Base-by-base conservation (phyloP, 1,139 yeast genomes). In the Wickerhamiella infanticola region DNA sequence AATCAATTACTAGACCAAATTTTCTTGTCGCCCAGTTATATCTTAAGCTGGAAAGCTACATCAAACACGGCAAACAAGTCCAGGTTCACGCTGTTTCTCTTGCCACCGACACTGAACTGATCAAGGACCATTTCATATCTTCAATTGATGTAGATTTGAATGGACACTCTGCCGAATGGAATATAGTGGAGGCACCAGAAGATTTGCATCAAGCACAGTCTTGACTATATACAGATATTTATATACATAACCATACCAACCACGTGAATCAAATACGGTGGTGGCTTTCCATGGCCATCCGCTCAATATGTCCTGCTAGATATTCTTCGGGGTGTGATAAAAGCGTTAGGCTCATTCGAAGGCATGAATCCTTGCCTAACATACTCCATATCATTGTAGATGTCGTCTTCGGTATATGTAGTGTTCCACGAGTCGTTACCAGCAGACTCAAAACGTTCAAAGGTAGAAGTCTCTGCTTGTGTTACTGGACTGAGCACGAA, bases 81-180 rank as follows among this genome's bases (percentile, higher is more conserved):
- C 53, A 51, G 40, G 43, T 53, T 31, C 48, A 48, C 35, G 48
- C 53, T 24, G 53, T 46, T 23, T 39, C 42, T n/a, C 44, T 46
- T 5, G 45, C 40, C 27, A 45, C 48, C 7, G 57, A 55, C 40
- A 43, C 55, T 9, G 59, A 53, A n/a, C 35, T 56, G 23, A 48
- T 63, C 36, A 56, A 56, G 38, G 64, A 62, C 50, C 53, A 56
- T 48, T 55, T 63, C 37, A 54, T 62, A 39, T 57, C 58, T 9
- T 58, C 56, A 40, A 54, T 58, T 27, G 62, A 61, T 39, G 50
- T 58, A 27, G 65, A 60, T 41, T 52, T 62, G 41, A 58, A 61
- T 46, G 66, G 65, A 11, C 58, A 56, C 25, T 55, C 61, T 1
- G 62, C 62, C 5, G 67, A 64, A 47, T 63, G 67, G 67, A 60